These are phyloP conservation scores for Dendrothele bispora DNA, from an alignment of 768 basidiomycete genomes.

Conservation along the genomic window DNA sequence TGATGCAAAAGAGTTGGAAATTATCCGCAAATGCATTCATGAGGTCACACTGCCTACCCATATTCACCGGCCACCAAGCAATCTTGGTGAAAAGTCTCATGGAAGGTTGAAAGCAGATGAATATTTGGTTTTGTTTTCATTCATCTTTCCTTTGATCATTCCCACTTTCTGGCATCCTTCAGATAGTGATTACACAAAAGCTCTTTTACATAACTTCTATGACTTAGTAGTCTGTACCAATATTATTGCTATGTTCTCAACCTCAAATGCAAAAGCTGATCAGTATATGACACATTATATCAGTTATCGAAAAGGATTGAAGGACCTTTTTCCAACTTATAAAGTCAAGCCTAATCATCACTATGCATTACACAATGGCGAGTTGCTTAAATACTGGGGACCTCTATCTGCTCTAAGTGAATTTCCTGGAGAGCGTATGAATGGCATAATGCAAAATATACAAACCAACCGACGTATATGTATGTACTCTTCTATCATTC, in stretches of 20 bases:
- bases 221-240: constrained; percentile 9
- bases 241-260: constrained; percentile 9
- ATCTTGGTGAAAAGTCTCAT: constrained; percentile 15
- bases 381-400: constrained; percentile 13
- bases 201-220: constrained; percentile 6
- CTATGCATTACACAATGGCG: constrained; percentile 10
- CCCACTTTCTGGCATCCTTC: constrained; percentile 3
- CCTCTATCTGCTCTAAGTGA: constrained; percentile 10
- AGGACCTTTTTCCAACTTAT: not conserved
- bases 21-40: constrained; percentile 1
- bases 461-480: constrained; percentile 2
- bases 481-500: not conserved
- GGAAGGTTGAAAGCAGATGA: constrained; percentile 20
- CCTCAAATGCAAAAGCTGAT: constrained; percentile 11
- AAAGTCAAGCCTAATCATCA: constrained; percentile 9
- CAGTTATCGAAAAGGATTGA: constrained; percentile 3
- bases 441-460: constrained; percentile 11
- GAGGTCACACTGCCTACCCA: constrained; percentile 13
- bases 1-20: not conserved
- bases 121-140: constrained; percentile 10
- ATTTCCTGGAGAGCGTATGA: constrained; percentile 14
- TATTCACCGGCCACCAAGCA: constrained; percentile 13
- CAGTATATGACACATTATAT: constrained; percentile 2
- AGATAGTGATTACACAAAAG: not conserved
- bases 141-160: constrained; percentile 11